Percentiles rank a stretch among this genome's conserved stretches.
phyloP scores from a whole-genome alignment of 139 green algal species.

The Closterium sp. region DNA sequence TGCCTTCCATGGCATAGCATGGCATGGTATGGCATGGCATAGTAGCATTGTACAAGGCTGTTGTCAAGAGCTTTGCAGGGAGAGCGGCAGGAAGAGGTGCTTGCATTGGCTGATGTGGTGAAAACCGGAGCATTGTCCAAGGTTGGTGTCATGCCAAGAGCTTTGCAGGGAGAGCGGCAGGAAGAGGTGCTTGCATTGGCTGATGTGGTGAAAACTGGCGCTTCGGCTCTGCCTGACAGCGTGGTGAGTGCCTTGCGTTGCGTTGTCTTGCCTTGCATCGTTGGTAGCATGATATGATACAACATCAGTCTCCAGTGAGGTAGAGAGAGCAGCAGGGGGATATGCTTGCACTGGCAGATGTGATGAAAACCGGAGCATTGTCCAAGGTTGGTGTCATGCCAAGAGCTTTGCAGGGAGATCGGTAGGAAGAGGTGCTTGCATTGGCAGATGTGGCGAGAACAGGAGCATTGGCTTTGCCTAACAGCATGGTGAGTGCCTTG shows the following conservation, averaged over 20 bases:
- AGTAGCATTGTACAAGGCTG: too few relatives aligned
- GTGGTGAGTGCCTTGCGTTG: background rate
- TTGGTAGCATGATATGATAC: too few relatives aligned
- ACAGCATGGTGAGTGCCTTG: conserved; percentile 19
- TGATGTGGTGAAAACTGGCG: conserved; percentile 12
- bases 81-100: conserved; percentile 53
- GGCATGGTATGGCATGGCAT: too few relatives aligned
- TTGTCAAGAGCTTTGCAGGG: too few relatives aligned
- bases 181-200: conserved; percentile 51
- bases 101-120: conserved; percentile 40
- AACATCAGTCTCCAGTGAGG: too few relatives aligned
- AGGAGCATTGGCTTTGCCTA: conserved; percentile 1
- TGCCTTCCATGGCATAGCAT: too few relatives aligned
- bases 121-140: background rate
- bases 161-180: too few relatives aligned
- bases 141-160: too few relatives aligned
- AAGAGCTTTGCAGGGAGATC: too few relatives aligned
- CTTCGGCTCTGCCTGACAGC: conserved; percentile 13
- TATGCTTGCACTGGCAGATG: conserved; percentile 40
- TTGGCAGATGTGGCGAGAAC: conserved; percentile 28
- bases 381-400: too few relatives aligned
- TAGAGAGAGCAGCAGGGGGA: too few relatives aligned
- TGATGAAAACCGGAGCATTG: conserved; percentile 5
- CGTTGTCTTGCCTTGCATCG: too few relatives aligned
- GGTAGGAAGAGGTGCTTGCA: conserved; percentile 50